Percentiles rank a stretch among this genome's conserved stretches.
These are phyloP conservation scores for Ophiostoma ulmi DNA, from an alignment of 2,329 filamentous ascomycete genomes.

Conservation along the genomic window DNA sequence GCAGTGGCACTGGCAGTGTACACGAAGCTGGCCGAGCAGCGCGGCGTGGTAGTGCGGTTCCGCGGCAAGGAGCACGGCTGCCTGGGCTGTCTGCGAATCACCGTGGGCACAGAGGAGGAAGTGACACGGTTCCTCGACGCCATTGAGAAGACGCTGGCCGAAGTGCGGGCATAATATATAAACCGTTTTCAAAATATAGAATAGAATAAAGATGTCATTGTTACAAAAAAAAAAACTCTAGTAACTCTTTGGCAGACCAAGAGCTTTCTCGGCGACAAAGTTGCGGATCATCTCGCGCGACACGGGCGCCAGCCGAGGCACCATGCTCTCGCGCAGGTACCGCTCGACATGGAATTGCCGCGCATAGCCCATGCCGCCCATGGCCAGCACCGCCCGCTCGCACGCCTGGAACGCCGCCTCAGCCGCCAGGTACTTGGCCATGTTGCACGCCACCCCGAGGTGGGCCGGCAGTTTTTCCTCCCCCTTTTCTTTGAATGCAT, in stretches of 20 bases:
- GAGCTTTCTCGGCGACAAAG: conserved; percentile 62
- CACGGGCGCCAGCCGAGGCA: conserved; percentile 60
- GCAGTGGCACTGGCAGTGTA: conserved; percentile 73
- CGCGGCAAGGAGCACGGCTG: conserved; percentile 90
- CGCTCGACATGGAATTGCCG: conserved; percentile 61
- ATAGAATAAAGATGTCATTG: not conserved
- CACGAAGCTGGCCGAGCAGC: conserved; percentile 74
- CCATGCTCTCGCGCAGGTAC: conserved; percentile 59
- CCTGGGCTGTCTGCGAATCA: conserved; percentile 81
- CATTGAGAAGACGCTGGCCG: conserved; percentile 48
- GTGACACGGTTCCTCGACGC: conserved; percentile 72
- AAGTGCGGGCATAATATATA: conserved; percentile 37
- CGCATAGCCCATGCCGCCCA: conserved; percentile 62
- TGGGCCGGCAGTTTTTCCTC: conserved; percentile 38
- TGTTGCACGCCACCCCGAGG: conserved; percentile 62
- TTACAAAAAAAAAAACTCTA: conserved; percentile 32
- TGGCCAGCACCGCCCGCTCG: conserved; percentile 54
- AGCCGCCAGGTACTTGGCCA: conserved; percentile 65
- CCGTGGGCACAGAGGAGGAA: conserved; percentile 83
- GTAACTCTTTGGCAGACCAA: conserved; percentile 64
- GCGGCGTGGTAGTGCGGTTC: conserved; percentile 89
- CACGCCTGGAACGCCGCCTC: conserved; percentile 60
- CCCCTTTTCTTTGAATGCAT: conserved; percentile 31
- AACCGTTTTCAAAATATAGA: not conserved
- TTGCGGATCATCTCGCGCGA: conserved; percentile 72